These are phyloP conservation scores for Mucor lusitanicus DNA, from an alignment of 371 early-diverging fungal species.

Conservation along the genomic window DNA sequence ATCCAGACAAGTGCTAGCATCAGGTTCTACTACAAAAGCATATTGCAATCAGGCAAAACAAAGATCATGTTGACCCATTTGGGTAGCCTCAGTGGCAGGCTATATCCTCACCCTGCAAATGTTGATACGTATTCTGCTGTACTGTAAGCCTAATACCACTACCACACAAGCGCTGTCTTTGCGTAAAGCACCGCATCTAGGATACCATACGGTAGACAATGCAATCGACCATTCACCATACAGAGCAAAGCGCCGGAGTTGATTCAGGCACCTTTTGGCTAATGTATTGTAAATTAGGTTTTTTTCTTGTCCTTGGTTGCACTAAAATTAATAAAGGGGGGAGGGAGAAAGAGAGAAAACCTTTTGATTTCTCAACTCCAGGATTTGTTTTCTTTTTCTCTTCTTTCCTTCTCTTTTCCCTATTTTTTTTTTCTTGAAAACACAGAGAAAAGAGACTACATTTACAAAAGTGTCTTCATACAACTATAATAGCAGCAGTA, in stretches of 20 bases:
- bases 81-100: too few species aligned
- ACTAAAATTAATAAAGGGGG: not conserved
- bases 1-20: too few species aligned
- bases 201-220: too few species aligned
- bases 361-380: not conserved
- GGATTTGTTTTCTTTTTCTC: not conserved
- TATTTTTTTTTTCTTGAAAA: not conserved
- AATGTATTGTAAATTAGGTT: not conserved
- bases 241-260: not conserved
- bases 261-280: not conserved
- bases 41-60: too few species aligned
- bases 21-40: too few species aligned
- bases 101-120: too few species aligned
- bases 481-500: conserved; percentile 10
- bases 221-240: too few species aligned
- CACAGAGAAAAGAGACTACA: not conserved
- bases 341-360: not conserved
- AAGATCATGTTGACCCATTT: too few species aligned
- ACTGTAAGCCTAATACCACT: too few species aligned
- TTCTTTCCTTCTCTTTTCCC: not conserved
- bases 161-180: too few species aligned
- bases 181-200: too few species aligned
- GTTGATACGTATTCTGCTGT: too few species aligned
- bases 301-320: not conserved
- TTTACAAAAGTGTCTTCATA: conserved; percentile 20